These are phyloP conservation scores for Collybiopsis confluens DNA, from an alignment of 768 basidiomycete species.

Conservation along the genomic window DNA sequence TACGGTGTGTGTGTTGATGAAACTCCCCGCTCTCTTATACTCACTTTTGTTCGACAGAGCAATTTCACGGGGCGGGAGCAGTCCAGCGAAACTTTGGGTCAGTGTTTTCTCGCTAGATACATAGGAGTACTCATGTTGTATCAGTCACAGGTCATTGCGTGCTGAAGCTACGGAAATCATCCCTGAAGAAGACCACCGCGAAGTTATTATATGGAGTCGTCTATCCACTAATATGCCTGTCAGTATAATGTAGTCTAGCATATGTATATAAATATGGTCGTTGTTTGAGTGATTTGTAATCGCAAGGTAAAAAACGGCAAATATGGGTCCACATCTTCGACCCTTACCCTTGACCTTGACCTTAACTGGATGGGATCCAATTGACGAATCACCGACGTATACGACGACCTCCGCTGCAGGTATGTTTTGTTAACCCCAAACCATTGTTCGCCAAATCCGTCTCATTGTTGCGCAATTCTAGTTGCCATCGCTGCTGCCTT, in stretches of 20 bases:
- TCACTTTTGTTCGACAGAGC: not conserved
- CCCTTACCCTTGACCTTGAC: not conserved
- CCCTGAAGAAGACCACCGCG: not conserved
- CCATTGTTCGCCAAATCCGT: constrained; percentile 7
- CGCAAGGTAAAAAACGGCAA: not conserved
- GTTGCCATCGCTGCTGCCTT: constrained; percentile 26
- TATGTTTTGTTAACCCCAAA: too few relatives aligned
- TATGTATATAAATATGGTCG: not conserved
- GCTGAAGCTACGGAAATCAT: constrained; percentile 3
- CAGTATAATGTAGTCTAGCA: not conserved
- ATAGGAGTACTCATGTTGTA: not conserved
- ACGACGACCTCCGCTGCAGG: constrained; percentile 7
- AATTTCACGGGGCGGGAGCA: constrained; percentile 1
- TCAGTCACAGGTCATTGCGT: not conserved
- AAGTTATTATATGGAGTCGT: not conserved
- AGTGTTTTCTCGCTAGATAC: not conserved
- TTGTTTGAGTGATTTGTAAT: constrained; percentile 6
- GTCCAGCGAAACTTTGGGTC: constrained; percentile 1
- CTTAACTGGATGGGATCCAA: constrained; percentile 39
- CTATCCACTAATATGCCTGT: not conserved
- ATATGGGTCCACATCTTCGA: not conserved
- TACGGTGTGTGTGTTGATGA: not conserved
- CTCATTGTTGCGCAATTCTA: constrained; percentile 19
- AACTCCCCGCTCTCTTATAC: not conserved
- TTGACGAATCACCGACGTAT: constrained; percentile 19